phyloP scores from a whole-genome alignment of 257 asterid genomes.

The Ilex asprella region DNA sequence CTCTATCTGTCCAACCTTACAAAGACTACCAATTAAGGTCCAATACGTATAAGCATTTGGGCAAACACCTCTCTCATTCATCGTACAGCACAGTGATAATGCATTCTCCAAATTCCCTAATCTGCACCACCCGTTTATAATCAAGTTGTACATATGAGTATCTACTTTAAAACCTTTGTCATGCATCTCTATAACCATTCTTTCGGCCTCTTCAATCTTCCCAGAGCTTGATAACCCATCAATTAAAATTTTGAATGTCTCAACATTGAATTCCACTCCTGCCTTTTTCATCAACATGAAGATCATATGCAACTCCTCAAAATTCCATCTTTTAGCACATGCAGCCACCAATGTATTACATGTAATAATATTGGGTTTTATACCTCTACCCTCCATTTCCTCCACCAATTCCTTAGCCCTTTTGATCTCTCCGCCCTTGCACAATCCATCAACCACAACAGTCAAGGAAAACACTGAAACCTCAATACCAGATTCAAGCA shows the following conservation, averaged over 20 bases:
- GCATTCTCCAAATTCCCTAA: constrained; percentile 20
- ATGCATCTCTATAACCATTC: constrained; percentile 29
- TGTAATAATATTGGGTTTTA: constrained; percentile 33
- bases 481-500: constrained; percentile 24
- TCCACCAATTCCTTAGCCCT: constrained; percentile 34
- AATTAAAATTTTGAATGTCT: constrained; percentile 25
- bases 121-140: constrained; percentile 34
- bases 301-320: constrained; percentile 23
- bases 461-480: constrained; percentile 39
- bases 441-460: constrained; percentile 33
- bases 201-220: constrained; percentile 29
- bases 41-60: constrained; percentile 24
- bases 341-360: constrained; percentile 33
- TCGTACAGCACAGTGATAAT: constrained; percentile 11
- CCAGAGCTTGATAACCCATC: constrained; percentile 40
- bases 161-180: constrained; percentile 26
- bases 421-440: constrained; percentile 28
- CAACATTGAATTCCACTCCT: constrained; percentile 24
- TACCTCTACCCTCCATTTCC: constrained; percentile 26
- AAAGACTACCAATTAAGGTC: constrained; percentile 18
- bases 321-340: constrained; percentile 35
- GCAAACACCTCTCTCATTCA: constrained; percentile 15
- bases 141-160: constrained; percentile 21
- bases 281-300: constrained; percentile 22
- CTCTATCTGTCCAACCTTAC: constrained; percentile 20